Evolutionary conservation across 2,329 filamentous ascomycete genomes (phyloP).

Genomic region (Xylogone sp.): DNA sequence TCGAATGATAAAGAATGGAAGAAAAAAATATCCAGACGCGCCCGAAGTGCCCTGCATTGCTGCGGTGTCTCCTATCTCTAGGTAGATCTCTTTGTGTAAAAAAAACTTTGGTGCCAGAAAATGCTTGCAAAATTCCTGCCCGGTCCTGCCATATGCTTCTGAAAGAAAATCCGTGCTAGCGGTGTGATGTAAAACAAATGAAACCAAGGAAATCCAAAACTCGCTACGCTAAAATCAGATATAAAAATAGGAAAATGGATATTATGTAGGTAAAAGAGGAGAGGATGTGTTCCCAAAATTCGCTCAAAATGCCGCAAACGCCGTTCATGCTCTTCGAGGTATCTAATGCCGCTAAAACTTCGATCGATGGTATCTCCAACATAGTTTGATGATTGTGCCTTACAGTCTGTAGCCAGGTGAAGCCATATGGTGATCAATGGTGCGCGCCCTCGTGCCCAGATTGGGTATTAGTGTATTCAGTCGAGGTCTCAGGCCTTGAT

Average conservation of each 20-base stretch:
- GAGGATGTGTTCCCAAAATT: conserved; percentile 22
- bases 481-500: conserved; percentile 40
- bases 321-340: conserved; percentile 21
- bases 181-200: conserved; percentile 43
- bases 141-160: conserved; percentile 26
- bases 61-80: conserved; percentile 54
- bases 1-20: conserved; percentile 20
- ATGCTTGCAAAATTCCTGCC: conserved; percentile 26
- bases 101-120: conserved; percentile 32
- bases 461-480: conserved; percentile 45
- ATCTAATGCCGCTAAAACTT: conserved; percentile 30
- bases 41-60: conserved; percentile 55
- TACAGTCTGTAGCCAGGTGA: conserved; percentile 10
- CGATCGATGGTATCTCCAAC: conserved; percentile 15
- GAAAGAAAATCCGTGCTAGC: conserved; percentile 28
- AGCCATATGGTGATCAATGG: conserved; percentile 14
- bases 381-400: conserved; percentile 1
- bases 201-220: conserved; percentile 32
- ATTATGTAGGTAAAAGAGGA: conserved; percentile 26
- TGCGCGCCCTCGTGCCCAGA: conserved; percentile 38
- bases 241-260: conserved; percentile 31
- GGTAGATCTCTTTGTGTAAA: conserved; percentile 24
- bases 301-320: conserved; percentile 28
- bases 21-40: conserved; percentile 32
- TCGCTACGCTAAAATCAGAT: conserved; percentile 50